Percentiles rank a stretch among this genome's conserved stretches.
Evolutionary conservation across 1,284 basidiomycete species (phyloP).

Genomic region (Inonotus obliquus): DNA sequence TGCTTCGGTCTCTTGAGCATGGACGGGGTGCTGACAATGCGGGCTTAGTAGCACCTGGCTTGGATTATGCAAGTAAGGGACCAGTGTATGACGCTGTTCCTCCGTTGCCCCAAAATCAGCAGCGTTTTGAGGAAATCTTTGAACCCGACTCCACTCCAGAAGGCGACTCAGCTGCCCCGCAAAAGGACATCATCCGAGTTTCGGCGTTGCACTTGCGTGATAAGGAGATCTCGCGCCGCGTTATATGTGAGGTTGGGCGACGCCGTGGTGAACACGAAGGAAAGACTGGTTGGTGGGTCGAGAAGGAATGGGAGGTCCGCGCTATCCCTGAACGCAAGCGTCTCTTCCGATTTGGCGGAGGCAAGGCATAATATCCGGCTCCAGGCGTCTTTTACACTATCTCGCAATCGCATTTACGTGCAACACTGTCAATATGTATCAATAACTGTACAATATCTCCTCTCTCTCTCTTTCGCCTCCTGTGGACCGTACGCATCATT

Average conservation of each 20-base stretch:
- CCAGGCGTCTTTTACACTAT: not conserved
- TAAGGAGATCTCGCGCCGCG: slow-evolving; percentile 4
- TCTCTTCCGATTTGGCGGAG: slow-evolving; percentile 13
- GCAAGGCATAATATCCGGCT: not conserved
- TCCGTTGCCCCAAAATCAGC: slow-evolving; percentile 3
- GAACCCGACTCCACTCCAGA: slow-evolving; percentile 6
- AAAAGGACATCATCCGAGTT: not conserved
- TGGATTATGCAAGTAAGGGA: slow-evolving; percentile 4
- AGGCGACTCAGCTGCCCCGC: not conserved
- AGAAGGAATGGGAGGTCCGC: slow-evolving; percentile 17
- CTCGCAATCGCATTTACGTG: not conserved
- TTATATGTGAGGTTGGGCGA: not conserved
- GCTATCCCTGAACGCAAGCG: slow-evolving; percentile 14
- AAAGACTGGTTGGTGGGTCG: slow-evolving; percentile 14
- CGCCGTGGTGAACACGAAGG: slow-evolving; percentile 10
- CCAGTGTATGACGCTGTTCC: slow-evolving; percentile 16
- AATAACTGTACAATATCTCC: not conserved
- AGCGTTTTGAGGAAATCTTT: slow-evolving; percentile 13
- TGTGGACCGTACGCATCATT: not conserved
- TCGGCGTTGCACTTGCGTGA: slow-evolving; percentile 5
- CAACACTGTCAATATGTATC: not conserved
- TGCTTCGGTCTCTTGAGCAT: not conserved
- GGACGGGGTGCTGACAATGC: not conserved
- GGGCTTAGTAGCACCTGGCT: not conserved
- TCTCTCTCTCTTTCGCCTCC: not conserved